Percentiles rank a stretch among this genome's conserved stretches.
Evolutionary conservation across 345 rosid genomes (phyloP).

Genomic region (Populus simonii): DNA sequence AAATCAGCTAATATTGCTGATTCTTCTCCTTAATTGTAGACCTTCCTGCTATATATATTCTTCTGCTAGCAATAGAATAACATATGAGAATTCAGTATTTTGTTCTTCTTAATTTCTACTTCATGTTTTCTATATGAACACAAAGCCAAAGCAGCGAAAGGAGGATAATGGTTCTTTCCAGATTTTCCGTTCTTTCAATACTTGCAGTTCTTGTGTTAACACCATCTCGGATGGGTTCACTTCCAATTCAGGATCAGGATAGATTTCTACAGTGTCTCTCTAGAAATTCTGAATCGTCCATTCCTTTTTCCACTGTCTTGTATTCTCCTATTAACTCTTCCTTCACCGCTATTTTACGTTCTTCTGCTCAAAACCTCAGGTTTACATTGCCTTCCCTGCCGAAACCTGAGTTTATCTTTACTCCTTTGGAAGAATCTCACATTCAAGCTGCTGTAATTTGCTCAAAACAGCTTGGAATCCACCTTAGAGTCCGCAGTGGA

Average conservation of each 20-base stretch:
- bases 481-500: constrained; percentile 5
- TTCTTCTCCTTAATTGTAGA: too few species aligned
- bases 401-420: too few species aligned
- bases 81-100: too few species aligned
- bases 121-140: too few species aligned
- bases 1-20: too few species aligned
- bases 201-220: constrained; percentile 13
- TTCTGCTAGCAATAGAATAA: too few species aligned
- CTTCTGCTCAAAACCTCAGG: too few species aligned
- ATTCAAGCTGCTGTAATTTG: constrained; percentile 24
- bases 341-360: too few species aligned
- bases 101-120: too few species aligned
- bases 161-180: constrained; percentile 25
- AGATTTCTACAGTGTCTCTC: constrained; percentile 42
- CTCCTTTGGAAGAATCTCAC: constrained; percentile 24
- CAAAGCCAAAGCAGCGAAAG: not conserved
- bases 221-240: constrained; percentile 1
- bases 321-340: too few species aligned
- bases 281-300: constrained; percentile 14
- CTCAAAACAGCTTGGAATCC: constrained; percentile 18
- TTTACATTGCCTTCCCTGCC: too few species aligned
- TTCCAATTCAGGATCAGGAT: constrained; percentile 37
- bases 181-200: constrained; percentile 4
- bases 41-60: too few species aligned
- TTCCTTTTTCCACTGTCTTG: constrained; percentile 14